Evolutionary conservation across 148 eudicot species (phyloP).

Genomic region (Gaultheria prostrata): DNA sequence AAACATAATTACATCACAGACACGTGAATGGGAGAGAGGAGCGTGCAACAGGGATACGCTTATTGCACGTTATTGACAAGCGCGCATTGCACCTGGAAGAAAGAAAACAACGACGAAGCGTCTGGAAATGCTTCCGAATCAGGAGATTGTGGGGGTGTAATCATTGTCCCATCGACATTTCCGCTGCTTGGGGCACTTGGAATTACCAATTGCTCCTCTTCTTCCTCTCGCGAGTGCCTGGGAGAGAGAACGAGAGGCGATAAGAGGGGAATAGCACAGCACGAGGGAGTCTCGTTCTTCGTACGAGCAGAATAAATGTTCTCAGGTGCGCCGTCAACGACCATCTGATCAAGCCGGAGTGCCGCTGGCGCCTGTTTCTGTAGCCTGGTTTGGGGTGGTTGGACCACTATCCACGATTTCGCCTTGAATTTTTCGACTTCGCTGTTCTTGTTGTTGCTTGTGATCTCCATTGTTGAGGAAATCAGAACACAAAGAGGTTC

Average conservation of each 20-base stretch:
- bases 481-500: neutral
- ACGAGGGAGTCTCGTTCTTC: neutral
- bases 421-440: neutral
- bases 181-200: neutral
- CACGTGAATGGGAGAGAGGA: neutral
- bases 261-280: slow-evolving; percentile 14
- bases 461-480: slow-evolving; percentile 8
- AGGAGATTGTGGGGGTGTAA: neutral
- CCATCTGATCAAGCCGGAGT: slow-evolving; percentile 16
- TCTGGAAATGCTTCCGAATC: slow-evolving; percentile 2
- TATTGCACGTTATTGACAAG: neutral
- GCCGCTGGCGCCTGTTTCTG: slow-evolving; percentile 17
- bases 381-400: slow-evolving; percentile 18
- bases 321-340: neutral
- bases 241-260: slow-evolving; percentile 19
- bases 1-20: neutral
- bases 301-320: neutral
- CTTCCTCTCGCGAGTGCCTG: neutral
- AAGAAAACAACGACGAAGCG: slow-evolving; percentile 13
- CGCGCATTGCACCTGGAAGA: slow-evolving; percentile 17
- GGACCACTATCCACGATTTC: neutral
- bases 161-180: too few species aligned
- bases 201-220: neutral
- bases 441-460: neutral
- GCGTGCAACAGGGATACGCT: neutral